These are phyloP conservation scores for Flaveria robusta DNA, from an alignment of 129 eudicot genomes.

Conservation along the genomic window DNA sequence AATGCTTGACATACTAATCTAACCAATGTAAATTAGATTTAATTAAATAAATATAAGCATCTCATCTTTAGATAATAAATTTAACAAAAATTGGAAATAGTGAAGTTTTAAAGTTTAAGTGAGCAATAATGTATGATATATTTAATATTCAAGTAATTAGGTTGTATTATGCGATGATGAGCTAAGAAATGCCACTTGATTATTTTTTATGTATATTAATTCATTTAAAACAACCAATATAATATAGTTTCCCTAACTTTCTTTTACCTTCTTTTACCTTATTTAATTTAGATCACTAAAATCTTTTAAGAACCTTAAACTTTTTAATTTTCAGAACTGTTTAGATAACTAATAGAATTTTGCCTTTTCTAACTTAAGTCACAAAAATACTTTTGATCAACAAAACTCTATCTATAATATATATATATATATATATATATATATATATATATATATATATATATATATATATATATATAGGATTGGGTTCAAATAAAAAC, in stretches of 20 bases:
- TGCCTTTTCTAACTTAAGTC: background rate
- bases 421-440: background rate
- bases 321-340: background rate
- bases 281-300: background rate
- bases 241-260: background rate
- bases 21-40: background rate
- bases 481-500: no score
- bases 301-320: background rate
- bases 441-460: background rate
- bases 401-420: background rate
- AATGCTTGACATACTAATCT: slow-evolving; percentile 6
- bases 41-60: background rate
- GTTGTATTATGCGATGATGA: slow-evolving; percentile 10
- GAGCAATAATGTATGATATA: background rate
- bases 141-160: slow-evolving; percentile 9
- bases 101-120: background rate
- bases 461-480: background rate
- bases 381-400: background rate
- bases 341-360: background rate
- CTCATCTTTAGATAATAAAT: no score
- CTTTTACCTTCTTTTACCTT: background rate
- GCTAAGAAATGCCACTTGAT: slow-evolving; percentile 3
- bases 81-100: background rate
- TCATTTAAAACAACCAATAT: background rate
- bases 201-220: background rate